Base-by-base conservation (phyloP, 352 stramenopile species). In the Blastocystis sp. region DNA sequence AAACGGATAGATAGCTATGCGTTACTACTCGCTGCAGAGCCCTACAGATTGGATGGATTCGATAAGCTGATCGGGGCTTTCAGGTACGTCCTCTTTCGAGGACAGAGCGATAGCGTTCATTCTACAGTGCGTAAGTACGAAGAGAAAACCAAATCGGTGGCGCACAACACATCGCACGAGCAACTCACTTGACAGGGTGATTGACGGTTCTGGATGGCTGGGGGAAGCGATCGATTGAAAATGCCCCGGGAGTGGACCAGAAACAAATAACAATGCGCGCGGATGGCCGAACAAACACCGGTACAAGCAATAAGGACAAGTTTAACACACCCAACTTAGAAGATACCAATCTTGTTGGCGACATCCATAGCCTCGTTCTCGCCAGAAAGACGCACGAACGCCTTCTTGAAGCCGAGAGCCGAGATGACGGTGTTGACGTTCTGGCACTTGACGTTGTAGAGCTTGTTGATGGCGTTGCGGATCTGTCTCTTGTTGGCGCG, bases 401-500 rank as follows among this genome's bases (percentile, higher is more conserved):
- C 97, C 94, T 99, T 99, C 95, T 99, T 99, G 92, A 98, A 93
- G 91, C 97, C 97, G 92, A 98, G 95, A 81, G 97, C 95, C 68
- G 96, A 69, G 93, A 99, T 99, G 66, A 99, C 93, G 24, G 97
- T 99, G 94, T 99, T 99, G 88, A 99, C 96, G 93, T 99, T 99
- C 90, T 96, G 92, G 48, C 93, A 95, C 93, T 99, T 95, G 93
- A 99, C 99, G 90, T 98, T 95, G 94, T 99, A 99, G 63, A 99
- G 92, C 91, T 97, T 94, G 93, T 98, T 97, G 64, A 99, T 95
- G 81, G 97, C 96, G 88, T 97, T 93, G 95, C 99, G 99, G 93
- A 99, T 99, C 94, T 99, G 97, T 89, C 96, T 94, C 95, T 99
- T 99, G 95, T 99, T 99, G 89, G 97, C 93, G 89, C 96, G 94